Evolutionary conservation across 345 rosid species (phyloP), one percentile per base, ranked within the genome.

Genomic region (Linum usitatissimum): DNA sequence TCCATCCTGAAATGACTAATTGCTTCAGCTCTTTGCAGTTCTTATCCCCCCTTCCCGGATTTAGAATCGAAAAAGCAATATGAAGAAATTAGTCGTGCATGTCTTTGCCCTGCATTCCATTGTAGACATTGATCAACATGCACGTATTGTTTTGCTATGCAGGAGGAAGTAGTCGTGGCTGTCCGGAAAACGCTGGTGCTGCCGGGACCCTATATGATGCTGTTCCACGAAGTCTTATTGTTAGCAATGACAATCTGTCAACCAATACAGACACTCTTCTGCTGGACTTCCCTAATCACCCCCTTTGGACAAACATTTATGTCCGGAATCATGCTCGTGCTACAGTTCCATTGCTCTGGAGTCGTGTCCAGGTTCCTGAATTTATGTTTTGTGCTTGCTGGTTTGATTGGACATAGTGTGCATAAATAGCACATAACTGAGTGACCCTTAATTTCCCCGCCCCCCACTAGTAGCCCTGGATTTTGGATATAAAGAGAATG

Each of bases 181-280:
- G 99, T 77, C 86, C 81, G 55, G 74, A 77, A 59, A 94, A 94
- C 81, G 84, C 96, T 36, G 99, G 99, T 76, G 99, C 79, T 64
- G 97, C 97, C 65, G 99, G 99, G 62, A 90, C 99, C 39, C 73
- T 94, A 64, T 94, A 90, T 72, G 99, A 94, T 81, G 92, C 97
- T 74, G 95, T 90, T 71, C 95, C 96, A 14, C 83, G 87, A 71
- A 83, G 92, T 76, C 97, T 94, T 76, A 80, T 83, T 38, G 81
- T 94, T 62, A 84, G 80, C 85, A 90, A 94, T 75, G 72, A 84
- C 81, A 94, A 94, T 73, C 70, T 77, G 84, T 78, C 97, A 51
- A 84, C 97, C 58, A 79, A 86, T 73, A 86, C 97, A 40, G 96
- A 94, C 49, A 88, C 99, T 5, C 93, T 94, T 70, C 91, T 94